These are phyloP conservation scores for Rhodofomes roseus DNA, from an alignment of 1,284 basidiomycete species.

Conservation along the genomic window DNA sequence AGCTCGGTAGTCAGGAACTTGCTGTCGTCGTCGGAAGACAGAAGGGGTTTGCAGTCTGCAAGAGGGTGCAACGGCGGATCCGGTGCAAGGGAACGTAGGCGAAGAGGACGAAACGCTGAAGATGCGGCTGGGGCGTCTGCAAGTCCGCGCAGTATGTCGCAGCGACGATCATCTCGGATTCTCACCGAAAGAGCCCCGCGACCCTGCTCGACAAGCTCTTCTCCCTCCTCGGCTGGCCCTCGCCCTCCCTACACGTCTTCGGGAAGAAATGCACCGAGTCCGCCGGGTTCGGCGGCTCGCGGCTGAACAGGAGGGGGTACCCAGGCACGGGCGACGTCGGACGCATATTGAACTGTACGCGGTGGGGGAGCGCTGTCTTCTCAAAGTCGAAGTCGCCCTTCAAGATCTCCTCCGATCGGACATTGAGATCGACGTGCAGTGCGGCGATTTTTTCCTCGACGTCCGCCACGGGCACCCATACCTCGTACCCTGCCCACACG, in stretches of 20 bases:
- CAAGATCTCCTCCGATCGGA: background rate
- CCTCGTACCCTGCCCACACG: background rate
- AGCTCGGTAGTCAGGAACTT: no score
- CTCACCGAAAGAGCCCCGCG: background rate
- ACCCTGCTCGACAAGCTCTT: background rate
- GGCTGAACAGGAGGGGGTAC: constrained; percentile 4
- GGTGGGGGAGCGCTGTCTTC: background rate
- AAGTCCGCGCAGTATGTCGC: no score
- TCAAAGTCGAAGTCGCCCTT: background rate
- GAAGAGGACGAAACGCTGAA: no score
- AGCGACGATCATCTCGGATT: background rate
- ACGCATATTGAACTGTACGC: background rate
- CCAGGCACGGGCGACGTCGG: background rate
- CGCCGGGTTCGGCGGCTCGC: constrained; percentile 3
- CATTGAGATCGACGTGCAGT: background rate
- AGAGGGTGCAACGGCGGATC: no score
- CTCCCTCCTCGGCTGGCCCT: background rate
- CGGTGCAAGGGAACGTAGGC: no score
- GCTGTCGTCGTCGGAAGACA: no score
- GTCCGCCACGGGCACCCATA: background rate
- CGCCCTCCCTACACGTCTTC: background rate
- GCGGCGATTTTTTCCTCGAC: background rate
- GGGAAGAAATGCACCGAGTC: constrained; percentile 5
- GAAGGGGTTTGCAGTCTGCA: no score
- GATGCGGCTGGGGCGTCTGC: no score